A percentile compares a stretch with the other conserved stretches of the same genome.
Evolutionary conservation across 352 stramenopile genomes (phyloP).

Genomic region (Pythium sukuiense): DNA sequence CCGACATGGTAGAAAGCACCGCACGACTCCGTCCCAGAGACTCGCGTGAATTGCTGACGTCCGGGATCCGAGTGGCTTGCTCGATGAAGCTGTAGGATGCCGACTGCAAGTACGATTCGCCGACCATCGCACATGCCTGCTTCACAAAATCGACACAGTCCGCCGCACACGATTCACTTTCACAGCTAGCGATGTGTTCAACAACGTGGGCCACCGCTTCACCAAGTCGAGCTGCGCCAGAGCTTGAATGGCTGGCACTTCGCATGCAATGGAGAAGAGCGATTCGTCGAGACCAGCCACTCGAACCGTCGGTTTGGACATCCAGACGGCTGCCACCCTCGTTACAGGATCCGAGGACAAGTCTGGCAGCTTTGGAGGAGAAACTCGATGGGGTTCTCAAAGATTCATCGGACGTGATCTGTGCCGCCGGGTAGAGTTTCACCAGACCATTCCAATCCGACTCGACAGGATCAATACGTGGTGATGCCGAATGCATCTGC

Average conservation of each 20-base stretch:
- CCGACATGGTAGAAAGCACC: background rate
- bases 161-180: slow-evolving; percentile 34
- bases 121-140: slow-evolving; percentile 42
- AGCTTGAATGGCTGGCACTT: slow-evolving; percentile 43
- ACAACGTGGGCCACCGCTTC: slow-evolving; percentile 43
- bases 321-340: background rate
- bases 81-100: slow-evolving; percentile 21
- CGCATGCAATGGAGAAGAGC: slow-evolving; percentile 52
- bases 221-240: slow-evolving; percentile 39
- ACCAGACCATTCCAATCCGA: slow-evolving; percentile 18
- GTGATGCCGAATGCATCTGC: background rate
- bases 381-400: background rate
- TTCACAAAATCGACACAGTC: slow-evolving; percentile 53
- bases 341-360: slow-evolving; percentile 18
- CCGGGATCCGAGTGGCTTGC: slow-evolving; percentile 12
- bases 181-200: slow-evolving; percentile 41
- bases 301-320: background rate
- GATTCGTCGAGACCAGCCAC: slow-evolving; percentile 46
- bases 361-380: slow-evolving; percentile 13
- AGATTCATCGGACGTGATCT: background rate
- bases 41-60: background rate
- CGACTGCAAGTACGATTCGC: slow-evolving; percentile 23
- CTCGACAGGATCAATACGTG: background rate
- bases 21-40: background rate
- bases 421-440: slow-evolving; percentile 10